A percentile compares a stretch with the other conserved stretches of the same genome.
Evolutionary conservation across 116 monocot species (phyloP).

Genomic region (Zostera marina): DNA sequence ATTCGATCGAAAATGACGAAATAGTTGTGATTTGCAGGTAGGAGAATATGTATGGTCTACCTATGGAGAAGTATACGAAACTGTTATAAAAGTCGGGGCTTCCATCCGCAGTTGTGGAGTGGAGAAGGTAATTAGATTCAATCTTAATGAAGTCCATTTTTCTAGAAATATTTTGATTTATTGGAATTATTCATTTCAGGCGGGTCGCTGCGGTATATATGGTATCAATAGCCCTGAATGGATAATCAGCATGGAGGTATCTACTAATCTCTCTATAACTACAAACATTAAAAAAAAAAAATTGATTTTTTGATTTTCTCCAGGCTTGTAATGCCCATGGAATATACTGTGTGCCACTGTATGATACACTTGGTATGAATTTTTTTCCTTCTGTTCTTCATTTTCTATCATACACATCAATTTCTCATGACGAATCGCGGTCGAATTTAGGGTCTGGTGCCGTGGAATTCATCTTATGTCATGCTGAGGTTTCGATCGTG

Average conservation of each 20-base stretch:
- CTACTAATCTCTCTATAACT: neutral
- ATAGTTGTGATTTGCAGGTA: constrained; percentile 18
- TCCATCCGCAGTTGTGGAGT: constrained; percentile 62
- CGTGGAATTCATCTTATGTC: constrained; percentile 70
- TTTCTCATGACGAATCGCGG: no score
- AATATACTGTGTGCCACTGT: constrained; percentile 61
- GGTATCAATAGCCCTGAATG: constrained; percentile 67
- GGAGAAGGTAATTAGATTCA: constrained; percentile 25
- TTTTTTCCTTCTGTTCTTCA: neutral
- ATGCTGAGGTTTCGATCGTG: constrained; percentile 72
- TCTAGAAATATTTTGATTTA: neutral
- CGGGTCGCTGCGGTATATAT: constrained; percentile 46
- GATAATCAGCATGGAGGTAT: constrained; percentile 43
- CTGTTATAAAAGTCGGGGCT: constrained; percentile 54
- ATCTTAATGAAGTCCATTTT: neutral
- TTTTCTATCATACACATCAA: no score
- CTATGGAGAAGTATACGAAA: constrained; percentile 67
- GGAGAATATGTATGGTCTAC: constrained; percentile 65
- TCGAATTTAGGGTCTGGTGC: constrained; percentile 55
- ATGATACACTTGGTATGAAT: constrained; percentile 65
- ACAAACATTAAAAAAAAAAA: neutral
- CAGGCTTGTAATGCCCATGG: constrained; percentile 88
- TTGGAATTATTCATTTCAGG: neutral
- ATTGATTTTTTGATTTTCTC: neutral
- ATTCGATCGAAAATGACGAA: no score